phyloP scores from a whole-genome alignment of 73 alveolate genomes.

The Paramecium primaurelia region DNA sequence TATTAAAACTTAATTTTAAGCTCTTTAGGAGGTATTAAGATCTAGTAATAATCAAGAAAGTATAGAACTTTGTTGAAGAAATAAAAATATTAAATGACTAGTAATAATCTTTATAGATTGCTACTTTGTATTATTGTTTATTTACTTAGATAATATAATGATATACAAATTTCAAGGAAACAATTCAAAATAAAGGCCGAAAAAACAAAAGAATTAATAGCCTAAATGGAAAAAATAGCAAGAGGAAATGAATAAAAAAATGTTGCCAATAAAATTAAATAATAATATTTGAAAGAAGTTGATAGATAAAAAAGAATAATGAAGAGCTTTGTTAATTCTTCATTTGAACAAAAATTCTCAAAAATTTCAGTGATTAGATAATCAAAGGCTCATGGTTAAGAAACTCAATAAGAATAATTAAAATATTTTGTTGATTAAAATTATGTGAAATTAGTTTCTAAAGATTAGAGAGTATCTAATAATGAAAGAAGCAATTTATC shows the following conservation, averaged over 20 bases:
- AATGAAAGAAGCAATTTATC: background rate
- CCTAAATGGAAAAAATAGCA: background rate
- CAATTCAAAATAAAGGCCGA: background rate
- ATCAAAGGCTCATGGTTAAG: background rate
- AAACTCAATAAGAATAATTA: background rate
- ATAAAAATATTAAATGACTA: background rate
- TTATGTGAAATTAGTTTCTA: background rate
- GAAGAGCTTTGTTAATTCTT: background rate
- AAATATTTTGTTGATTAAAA: slow-evolving; percentile 38
- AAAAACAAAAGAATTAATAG: background rate
- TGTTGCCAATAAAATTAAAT: background rate
- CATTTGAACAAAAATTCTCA: background rate
- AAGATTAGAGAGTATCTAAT: background rate
- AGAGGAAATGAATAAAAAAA: background rate
- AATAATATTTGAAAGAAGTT: background rate
- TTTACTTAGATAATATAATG: background rate
- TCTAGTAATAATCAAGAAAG: background rate
- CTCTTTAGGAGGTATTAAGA: slow-evolving; percentile 5
- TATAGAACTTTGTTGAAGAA: background rate
- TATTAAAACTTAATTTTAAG: background rate
- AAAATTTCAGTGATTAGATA: background rate
- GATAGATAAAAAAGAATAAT: background rate
- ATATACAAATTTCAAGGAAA: background rate
- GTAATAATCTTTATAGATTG: background rate
- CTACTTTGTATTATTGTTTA: background rate